Evolutionary conservation across 179 eudicot genomes (phyloP).

Genomic region (Gypsophila paniculata): DNA sequence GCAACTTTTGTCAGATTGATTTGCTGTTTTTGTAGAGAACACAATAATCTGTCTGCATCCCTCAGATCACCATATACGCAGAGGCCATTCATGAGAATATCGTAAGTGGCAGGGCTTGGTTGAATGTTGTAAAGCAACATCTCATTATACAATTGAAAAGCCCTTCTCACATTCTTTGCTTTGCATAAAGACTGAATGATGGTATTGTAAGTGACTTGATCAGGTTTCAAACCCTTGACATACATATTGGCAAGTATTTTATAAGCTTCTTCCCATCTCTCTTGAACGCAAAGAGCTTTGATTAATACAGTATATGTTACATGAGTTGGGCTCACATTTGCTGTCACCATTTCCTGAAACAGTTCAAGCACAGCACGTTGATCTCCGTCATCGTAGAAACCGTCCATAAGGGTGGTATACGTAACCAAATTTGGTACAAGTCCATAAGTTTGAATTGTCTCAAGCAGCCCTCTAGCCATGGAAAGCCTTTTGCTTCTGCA

Average conservation of each 20-base stretch:
- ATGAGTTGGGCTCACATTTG: conserved; percentile 50
- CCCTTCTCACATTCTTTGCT: conserved; percentile 42
- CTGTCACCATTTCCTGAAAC: conserved; percentile 50
- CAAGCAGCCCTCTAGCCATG: conserved; percentile 53
- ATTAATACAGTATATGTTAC: conserved; percentile 70
- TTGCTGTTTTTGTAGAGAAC: conserved; percentile 39
- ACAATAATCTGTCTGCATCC: conserved; percentile 52
- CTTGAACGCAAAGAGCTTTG: conserved; percentile 56
- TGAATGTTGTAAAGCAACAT: conserved; percentile 49
- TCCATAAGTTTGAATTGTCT: conserved; percentile 38
- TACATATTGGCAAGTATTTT: conserved; percentile 46
- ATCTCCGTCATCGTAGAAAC: conserved; percentile 47
- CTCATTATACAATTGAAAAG: conserved; percentile 44
- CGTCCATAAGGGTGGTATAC: conserved; percentile 79
- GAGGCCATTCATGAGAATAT: conserved; percentile 70
- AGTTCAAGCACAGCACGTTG: conserved; percentile 37
- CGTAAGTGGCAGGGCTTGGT: conserved; percentile 61
- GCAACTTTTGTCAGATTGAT: conserved; percentile 53
- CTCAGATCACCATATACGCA: conserved; percentile 49
- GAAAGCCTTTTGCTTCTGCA: conserved; percentile 46
- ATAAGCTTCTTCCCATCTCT: conserved; percentile 47
- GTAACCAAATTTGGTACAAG: conserved; percentile 58
- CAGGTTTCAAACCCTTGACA: conserved; percentile 55
- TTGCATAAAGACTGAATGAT: conserved; percentile 61
- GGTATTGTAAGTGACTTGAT: conserved; percentile 61